Percentiles rank a stretch among this genome's conserved stretches.
These are phyloP conservation scores for Postia placenta DNA, from an alignment of 768 basidiomycete genomes.

Conservation along the genomic window DNA sequence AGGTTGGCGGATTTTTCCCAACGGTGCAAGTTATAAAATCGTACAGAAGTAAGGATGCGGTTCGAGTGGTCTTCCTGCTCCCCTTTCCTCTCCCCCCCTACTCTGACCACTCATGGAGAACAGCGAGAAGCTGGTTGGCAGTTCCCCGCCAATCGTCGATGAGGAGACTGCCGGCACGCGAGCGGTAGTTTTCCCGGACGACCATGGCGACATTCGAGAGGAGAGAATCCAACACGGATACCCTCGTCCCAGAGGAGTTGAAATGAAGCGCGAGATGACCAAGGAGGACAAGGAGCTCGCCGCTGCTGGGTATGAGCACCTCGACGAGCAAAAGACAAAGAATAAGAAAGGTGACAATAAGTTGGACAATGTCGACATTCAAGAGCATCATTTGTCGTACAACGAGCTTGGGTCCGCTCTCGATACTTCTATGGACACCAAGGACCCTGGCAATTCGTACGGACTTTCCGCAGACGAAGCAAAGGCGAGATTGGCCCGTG, in stretches of 20 bases:
- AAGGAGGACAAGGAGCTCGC: constrained; percentile 62
- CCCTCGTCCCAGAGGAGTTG: constrained; percentile 46
- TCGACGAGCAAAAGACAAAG: constrained; percentile 37
- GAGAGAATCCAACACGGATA: constrained; percentile 20
- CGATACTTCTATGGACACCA: constrained; percentile 44
- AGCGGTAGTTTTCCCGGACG: constrained; percentile 46
- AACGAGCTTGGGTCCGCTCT: constrained; percentile 34
- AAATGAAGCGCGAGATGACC: constrained; percentile 59
- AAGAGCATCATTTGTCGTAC: constrained; percentile 47
- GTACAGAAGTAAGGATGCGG: not conserved
- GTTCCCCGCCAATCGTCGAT: constrained; percentile 7
- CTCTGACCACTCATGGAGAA: constrained; percentile 13
- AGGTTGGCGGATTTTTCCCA: not conserved
- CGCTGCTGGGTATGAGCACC: constrained; percentile 63
- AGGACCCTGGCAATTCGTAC: constrained; percentile 42
- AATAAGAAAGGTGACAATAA: constrained; percentile 25
- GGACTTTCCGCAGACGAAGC: constrained; percentile 52
- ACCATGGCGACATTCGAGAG: constrained; percentile 21
- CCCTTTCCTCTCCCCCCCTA: not conserved
- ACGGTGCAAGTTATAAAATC: not conserved
- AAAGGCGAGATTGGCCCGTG: constrained; percentile 42
- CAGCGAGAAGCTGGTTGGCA: constrained; percentile 11
- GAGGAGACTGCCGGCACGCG: constrained; percentile 33
- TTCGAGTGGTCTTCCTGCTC: not conserved
- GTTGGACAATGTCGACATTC: constrained; percentile 46